Conservation (phyloP, 768 basidiomycete species). For the Glaciozyma antarctica region DNA sequence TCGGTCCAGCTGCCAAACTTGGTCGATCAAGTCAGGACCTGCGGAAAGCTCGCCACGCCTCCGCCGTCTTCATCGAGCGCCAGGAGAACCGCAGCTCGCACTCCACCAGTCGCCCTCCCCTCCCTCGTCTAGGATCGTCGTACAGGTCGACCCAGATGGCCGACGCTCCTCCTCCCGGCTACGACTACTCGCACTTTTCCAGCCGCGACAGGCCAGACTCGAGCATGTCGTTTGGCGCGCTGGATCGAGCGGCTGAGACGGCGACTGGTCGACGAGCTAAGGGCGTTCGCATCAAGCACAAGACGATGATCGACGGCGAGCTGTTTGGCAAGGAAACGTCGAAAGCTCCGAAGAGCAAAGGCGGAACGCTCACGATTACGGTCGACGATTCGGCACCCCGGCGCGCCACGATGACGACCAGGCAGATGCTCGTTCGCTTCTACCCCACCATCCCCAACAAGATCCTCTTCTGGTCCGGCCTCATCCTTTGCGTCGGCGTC, state of each 20-base stretch:
- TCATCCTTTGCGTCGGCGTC: slow-evolving; percentile 57
- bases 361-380: not conserved
- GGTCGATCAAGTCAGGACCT: slow-evolving; percentile 15
- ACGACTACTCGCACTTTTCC: slow-evolving; percentile 1
- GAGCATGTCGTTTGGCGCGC: slow-evolving; percentile 24
- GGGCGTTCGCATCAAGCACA: slow-evolving; percentile 17
- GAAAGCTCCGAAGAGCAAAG: not conserved
- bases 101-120: not conserved
- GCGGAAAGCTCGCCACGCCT: slow-evolving; percentile 9
- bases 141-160: not conserved
- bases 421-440: slow-evolving; percentile 10
- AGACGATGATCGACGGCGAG: slow-evolving; percentile 41
- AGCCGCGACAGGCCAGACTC: slow-evolving; percentile 10
- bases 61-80: slow-evolving; percentile 11
- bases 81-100: not conserved
- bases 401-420: not conserved
- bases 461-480: slow-evolving; percentile 57
- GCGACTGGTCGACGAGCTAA: slow-evolving; percentile 16
- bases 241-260: slow-evolving; percentile 16
- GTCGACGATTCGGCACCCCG: slow-evolving; percentile 32
- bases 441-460: slow-evolving; percentile 51
- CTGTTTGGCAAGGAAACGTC: slow-evolving; percentile 32
- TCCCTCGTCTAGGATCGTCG: not conserved
- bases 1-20: slow-evolving; percentile 6
- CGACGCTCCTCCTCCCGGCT: not conserved